A percentile compares a stretch with the other conserved stretches of the same genome.
These are phyloP conservation scores for Annona squamosa DNA, from an alignment of 164 flowering plant species.

Conservation along the genomic window DNA sequence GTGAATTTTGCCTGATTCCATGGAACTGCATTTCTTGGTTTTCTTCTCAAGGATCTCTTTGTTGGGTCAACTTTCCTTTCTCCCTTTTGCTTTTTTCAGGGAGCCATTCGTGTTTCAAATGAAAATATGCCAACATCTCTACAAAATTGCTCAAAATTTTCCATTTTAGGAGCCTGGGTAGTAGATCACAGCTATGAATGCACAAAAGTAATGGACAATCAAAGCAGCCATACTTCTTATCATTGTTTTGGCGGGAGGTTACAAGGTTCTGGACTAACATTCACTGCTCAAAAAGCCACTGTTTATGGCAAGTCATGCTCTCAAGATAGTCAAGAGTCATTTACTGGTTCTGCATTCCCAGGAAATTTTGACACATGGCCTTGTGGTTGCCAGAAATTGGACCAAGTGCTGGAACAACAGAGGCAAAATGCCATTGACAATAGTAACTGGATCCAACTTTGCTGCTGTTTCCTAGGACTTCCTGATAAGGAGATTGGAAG, in stretches of 20 bases:
- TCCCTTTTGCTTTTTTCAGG: conserved; percentile 27
- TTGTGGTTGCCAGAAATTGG: conserved; percentile 35
- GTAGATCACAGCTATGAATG: conserved; percentile 10
- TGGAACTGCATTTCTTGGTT: background rate
- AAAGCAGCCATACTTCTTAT: background rate
- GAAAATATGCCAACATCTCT: conserved; percentile 42
- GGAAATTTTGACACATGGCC: conserved; percentile 11
- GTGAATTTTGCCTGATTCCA: background rate
- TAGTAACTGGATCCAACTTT: conserved; percentile 46
- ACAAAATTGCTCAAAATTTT: conserved; percentile 50
- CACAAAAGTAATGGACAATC: background rate
- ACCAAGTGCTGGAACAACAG: conserved; percentile 22
- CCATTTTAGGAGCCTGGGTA: conserved; percentile 44
- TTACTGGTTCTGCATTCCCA: conserved; percentile 1
- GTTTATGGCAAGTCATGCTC: conserved; percentile 2
- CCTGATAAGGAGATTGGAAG: conserved; percentile 19
- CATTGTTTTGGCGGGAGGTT: conserved; percentile 12
- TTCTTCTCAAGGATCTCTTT: background rate
- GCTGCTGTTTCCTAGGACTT: conserved; percentile 18
- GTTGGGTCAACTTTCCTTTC: background rate
- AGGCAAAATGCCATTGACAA: conserved; percentile 22
- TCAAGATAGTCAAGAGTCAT: conserved; percentile 7
- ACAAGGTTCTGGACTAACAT: conserved; percentile 13
- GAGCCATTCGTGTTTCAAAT: conserved; percentile 32
- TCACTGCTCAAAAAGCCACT: conserved; percentile 7